These are phyloP conservation scores for Artomyces pyxidatus DNA, from an alignment of 768 basidiomycete genomes.

Conservation along the genomic window DNA sequence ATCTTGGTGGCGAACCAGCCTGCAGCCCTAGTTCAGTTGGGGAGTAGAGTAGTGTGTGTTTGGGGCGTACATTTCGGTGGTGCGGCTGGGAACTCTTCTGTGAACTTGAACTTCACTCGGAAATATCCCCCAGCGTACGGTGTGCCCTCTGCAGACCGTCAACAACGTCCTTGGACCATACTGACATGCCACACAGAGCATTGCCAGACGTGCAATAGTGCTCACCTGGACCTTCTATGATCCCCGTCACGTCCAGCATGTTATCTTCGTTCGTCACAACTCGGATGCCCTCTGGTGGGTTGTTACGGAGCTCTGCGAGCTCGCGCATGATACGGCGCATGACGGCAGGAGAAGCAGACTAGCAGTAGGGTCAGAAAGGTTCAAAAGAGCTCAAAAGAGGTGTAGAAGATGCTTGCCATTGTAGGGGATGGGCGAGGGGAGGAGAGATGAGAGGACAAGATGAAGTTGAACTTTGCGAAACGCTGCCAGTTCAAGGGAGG, in stretches of 20 bases:
- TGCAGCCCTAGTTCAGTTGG: slow-evolving; percentile 22
- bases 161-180: slow-evolving; percentile 12
- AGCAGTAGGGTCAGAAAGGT: not conserved
- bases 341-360: slow-evolving; percentile 44
- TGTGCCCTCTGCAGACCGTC: slow-evolving; percentile 40
- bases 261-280: slow-evolving; percentile 82
- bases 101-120: slow-evolving; percentile 77
- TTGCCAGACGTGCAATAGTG: too few species aligned
- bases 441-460: not conserved
- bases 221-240: slow-evolving; percentile 87
- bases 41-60: not conserved
- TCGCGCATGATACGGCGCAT: slow-evolving; percentile 88
- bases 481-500: not conserved
- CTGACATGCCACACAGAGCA: slow-evolving; percentile 6
- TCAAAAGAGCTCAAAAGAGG: not conserved
- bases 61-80: slow-evolving; percentile 81
- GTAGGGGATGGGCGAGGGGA: not conserved
- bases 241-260: slow-evolving; percentile 78
- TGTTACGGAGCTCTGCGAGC: slow-evolving; percentile 68
- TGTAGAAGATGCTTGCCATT: not conserved
- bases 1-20: slow-evolving; percentile 93
- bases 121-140: slow-evolving; percentile 72
- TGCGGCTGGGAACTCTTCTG: slow-evolving; percentile 86
- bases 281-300: slow-evolving; percentile 89
- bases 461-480: not conserved